These are phyloP conservation scores for Alternaria sp. DNA, from an alignment of 2,329 filamentous ascomycete species.

Conservation along the genomic window DNA sequence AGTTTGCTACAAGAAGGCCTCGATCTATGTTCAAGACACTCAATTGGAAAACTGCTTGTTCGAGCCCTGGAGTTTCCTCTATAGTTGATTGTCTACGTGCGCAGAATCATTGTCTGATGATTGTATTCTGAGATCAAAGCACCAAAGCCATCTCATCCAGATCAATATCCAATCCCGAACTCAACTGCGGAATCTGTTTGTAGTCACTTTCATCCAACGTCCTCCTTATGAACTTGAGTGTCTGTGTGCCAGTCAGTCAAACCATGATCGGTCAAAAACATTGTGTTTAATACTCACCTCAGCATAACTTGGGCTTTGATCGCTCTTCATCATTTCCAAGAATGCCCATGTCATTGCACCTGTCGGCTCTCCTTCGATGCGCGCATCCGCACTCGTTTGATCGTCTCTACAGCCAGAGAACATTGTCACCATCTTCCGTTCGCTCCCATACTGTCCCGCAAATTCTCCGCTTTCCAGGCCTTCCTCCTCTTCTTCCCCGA, in stretches of 20 bases:
- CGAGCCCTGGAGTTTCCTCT: not conserved
- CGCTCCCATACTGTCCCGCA: conserved; percentile 56
- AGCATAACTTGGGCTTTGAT: conserved; percentile 51
- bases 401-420: conserved; percentile 62
- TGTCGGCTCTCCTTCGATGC: conserved; percentile 54
- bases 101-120: not conserved
- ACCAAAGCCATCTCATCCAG: conserved; percentile 48
- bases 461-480: conserved; percentile 49
- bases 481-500: conserved; percentile 58
- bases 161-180: conserved; percentile 54
- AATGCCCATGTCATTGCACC: conserved; percentile 62
- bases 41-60: not conserved
- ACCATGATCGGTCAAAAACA: not conserved
- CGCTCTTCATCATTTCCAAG: conserved; percentile 55
- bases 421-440: conserved; percentile 61
- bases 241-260: conserved; percentile 27
- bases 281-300: conserved; percentile 38
- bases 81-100: no score
- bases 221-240: conserved; percentile 51
- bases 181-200: conserved; percentile 57
- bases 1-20: not conserved
- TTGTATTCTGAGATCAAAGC: conserved; percentile 22
- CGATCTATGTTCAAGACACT: not conserved
- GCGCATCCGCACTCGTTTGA: conserved; percentile 61
- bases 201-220: conserved; percentile 54